These are phyloP conservation scores for Colletotrichum falcatum DNA, from an alignment of 2,329 filamentous ascomycete species.

Conservation along the genomic window DNA sequence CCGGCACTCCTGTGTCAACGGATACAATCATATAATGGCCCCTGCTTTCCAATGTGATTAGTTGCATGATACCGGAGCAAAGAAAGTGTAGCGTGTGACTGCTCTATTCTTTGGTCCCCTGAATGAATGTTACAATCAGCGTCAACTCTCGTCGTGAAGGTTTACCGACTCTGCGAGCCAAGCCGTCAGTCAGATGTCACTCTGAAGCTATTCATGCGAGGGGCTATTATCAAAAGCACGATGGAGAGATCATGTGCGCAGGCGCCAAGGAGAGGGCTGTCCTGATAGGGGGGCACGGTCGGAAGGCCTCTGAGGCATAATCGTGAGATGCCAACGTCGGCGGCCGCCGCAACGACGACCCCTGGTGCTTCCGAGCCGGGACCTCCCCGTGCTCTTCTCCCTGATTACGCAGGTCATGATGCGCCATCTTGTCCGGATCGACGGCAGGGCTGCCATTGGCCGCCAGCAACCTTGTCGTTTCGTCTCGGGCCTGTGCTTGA, in stretches of 20 bases:
- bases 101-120: neutral
- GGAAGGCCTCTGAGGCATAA: neutral
- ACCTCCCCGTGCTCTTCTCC: neutral
- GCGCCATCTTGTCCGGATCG: neutral
- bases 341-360: neutral
- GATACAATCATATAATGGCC: neutral
- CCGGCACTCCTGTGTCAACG: too few relatives aligned
- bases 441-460: neutral
- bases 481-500: conserved; percentile 18
- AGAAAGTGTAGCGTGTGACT: neutral
- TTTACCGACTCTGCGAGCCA: neutral
- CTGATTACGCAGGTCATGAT: conserved; percentile 3
- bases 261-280: conserved; percentile 1
- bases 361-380: neutral
- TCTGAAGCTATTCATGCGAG: neutral
- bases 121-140: neutral
- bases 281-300: neutral
- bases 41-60: neutral
- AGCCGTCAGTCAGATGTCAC: conserved; percentile 7
- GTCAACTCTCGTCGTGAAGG: neutral
- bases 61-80: too few relatives aligned
- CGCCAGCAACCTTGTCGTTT: neutral
- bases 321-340: neutral
- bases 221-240: too few relatives aligned
- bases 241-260: neutral